These are phyloP conservation scores for Penstemon davidsonii DNA, from an alignment of 257 asterid genomes.

Conservation along the genomic window DNA sequence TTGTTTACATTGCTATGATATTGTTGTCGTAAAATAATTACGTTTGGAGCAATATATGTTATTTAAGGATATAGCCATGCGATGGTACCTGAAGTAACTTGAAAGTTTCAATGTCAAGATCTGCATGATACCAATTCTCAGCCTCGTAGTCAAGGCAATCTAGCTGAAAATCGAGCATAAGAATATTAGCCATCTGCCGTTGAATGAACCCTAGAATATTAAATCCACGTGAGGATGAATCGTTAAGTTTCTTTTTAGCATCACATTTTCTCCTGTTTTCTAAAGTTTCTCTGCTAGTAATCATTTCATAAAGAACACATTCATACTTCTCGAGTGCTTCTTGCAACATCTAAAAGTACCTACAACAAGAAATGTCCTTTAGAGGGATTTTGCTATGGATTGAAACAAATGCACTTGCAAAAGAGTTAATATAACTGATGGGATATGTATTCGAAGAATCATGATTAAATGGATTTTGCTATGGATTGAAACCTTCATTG, in stretches of 20 bases:
- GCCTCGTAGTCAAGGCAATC: slow-evolving; percentile 90
- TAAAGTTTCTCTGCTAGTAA: slow-evolving; percentile 85
- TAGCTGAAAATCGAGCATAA: slow-evolving; percentile 80
- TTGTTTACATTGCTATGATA: background rate
- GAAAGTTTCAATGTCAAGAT: slow-evolving; percentile 94
- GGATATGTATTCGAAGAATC: background rate
- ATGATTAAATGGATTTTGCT: background rate
- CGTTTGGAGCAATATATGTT: slow-evolving; percentile 9
- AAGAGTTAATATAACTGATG: background rate
- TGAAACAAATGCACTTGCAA: background rate
- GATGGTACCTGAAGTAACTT: slow-evolving; percentile 78
- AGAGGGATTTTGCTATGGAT: background rate
- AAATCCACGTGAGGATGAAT: slow-evolving; percentile 46
- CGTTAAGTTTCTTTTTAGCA: slow-evolving; percentile 53
- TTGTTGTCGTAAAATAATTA: background rate
- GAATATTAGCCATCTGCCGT: slow-evolving; percentile 86
- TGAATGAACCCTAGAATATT: slow-evolving; percentile 87
- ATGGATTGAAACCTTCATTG: too few species aligned
- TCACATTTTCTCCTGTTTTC: slow-evolving; percentile 63
- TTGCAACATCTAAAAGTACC: slow-evolving; percentile 79
- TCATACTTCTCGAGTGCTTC: slow-evolving; percentile 69
- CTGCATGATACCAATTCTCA: slow-evolving; percentile 90
- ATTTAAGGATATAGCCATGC: background rate
- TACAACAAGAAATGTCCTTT: slow-evolving; percentile 32
- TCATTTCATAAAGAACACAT: slow-evolving; percentile 98